Conservation (phyloP, 2,329 filamentous ascomycete species). For the Alternaria sp. region DNA sequence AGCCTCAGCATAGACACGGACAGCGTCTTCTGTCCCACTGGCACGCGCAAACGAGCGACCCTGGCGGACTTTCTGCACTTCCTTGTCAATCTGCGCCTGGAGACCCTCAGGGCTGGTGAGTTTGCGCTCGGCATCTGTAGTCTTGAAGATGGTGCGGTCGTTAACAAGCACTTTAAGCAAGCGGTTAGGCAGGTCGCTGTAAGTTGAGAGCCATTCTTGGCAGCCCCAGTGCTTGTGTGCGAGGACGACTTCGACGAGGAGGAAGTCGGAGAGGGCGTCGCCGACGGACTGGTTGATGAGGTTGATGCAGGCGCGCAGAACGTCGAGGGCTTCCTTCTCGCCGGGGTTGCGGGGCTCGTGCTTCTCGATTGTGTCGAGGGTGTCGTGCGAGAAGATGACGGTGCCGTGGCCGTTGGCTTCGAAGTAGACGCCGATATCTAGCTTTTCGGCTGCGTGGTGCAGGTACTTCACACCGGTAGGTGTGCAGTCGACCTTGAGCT, state of each 20-base stretch:
- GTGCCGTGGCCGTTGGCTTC: slow-evolving; percentile 98
- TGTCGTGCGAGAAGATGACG: slow-evolving; percentile 88
- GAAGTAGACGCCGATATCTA: slow-evolving; percentile 97
- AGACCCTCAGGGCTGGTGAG: slow-evolving; percentile 79
- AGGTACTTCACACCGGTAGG: slow-evolving; percentile 96
- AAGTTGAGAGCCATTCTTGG: slow-evolving; percentile 90
- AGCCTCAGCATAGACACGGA: slow-evolving; percentile 94
- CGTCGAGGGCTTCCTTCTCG: slow-evolving; percentile 87
- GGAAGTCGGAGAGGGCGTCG: slow-evolving; percentile 93
- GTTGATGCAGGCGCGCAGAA: slow-evolving; percentile 80
- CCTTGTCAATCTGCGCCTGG: slow-evolving; percentile 84
- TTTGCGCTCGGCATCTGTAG: slow-evolving; percentile 89
- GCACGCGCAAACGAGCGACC: slow-evolving; percentile 90
- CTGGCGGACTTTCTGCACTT: slow-evolving; percentile 88
- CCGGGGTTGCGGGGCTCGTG: slow-evolving; percentile 88
- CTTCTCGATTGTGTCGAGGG: slow-evolving; percentile 77
- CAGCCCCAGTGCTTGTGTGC: slow-evolving; percentile 93
- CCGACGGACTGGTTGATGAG: slow-evolving; percentile 98
- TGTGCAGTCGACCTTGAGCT: slow-evolving; percentile 90
- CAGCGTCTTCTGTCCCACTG: slow-evolving; percentile 93
- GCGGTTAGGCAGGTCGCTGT: slow-evolving; percentile 91
- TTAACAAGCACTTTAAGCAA: slow-evolving; percentile 91
- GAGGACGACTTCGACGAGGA: slow-evolving; percentile 94
- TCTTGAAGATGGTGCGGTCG: slow-evolving; percentile 87
- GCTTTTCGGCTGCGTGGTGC: slow-evolving; percentile 93